Conservation (phyloP, 495 filamentous ascomycete genomes). For the Elasticomyces elasticus region DNA sequence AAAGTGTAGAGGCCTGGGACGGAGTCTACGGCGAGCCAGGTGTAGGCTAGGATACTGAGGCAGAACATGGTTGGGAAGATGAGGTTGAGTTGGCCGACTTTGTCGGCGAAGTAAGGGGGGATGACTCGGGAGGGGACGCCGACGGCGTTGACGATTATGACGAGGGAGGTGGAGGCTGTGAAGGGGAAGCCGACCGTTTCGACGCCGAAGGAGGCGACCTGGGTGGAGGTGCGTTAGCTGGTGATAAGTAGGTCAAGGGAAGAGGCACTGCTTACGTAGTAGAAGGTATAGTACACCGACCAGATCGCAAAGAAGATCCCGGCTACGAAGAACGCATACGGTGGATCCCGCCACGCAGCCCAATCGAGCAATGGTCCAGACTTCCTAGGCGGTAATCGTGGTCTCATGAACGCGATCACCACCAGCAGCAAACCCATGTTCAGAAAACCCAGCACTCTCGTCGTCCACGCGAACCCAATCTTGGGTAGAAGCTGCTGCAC, state of each 20-base stretch:
- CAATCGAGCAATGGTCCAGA: slow-evolving; percentile 34
- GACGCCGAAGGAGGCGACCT: slow-evolving; percentile 26
- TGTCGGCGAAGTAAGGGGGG: slow-evolving; percentile 29
- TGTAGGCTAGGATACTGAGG: slow-evolving; percentile 23
- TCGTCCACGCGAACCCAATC: slow-evolving; percentile 33
- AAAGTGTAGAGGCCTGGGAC: slow-evolving; percentile 25
- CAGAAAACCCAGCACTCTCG: slow-evolving; percentile 34
- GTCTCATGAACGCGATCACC: slow-evolving; percentile 19
- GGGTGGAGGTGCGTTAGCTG: neutral
- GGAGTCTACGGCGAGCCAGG: slow-evolving; percentile 27
- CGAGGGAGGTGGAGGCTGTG: slow-evolving; percentile 22
- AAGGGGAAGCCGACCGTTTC: slow-evolving; percentile 25
- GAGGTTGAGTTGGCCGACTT: slow-evolving; percentile 28
- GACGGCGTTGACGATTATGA: slow-evolving; percentile 32
- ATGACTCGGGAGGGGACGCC: slow-evolving; percentile 30
- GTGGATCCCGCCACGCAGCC: slow-evolving; percentile 32
- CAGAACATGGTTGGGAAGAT: slow-evolving; percentile 27
- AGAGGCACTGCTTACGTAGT: slow-evolving; percentile 21
- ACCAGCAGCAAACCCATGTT: slow-evolving; percentile 23
- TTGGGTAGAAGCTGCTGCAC: slow-evolving; percentile 58
- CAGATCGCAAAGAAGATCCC: slow-evolving; percentile 33
- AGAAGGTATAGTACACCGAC: slow-evolving; percentile 32
- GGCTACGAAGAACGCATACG: slow-evolving; percentile 28
- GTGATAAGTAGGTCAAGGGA: neutral
- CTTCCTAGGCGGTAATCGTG: slow-evolving; percentile 32